These are phyloP conservation scores for Pichia sp. DNA, from an alignment of 1,139 yeast species.

Conservation along the genomic window DNA sequence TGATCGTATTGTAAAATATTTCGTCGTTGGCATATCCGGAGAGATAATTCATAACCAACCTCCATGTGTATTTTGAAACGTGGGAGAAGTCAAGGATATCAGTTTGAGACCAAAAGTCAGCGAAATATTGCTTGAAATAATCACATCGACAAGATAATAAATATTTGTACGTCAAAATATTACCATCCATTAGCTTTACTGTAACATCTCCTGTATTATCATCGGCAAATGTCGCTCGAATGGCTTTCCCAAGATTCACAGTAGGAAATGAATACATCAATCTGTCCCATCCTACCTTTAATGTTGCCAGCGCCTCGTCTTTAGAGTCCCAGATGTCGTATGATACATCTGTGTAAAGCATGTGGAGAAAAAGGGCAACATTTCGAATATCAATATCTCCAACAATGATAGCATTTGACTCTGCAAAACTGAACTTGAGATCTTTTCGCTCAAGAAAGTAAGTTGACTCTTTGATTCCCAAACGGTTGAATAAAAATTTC, in stretches of 20 bases:
- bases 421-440: conserved; percentile 12
- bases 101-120: conserved; percentile 49
- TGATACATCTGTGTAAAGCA: conserved; percentile 44
- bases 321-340: conserved; percentile 40
- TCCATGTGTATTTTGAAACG: conserved; percentile 44
- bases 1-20: conserved; percentile 10
- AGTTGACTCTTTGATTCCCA: conserved; percentile 5
- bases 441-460: conserved; percentile 17
- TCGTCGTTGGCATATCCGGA: conserved; percentile 42
- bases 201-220: conserved; percentile 21
- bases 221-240: conserved; percentile 2
- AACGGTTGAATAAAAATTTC: conserved; percentile 20
- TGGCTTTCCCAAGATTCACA: conserved; percentile 2
- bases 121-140: conserved; percentile 58
- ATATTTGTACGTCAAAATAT: conserved; percentile 42
- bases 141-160: conserved; percentile 55
- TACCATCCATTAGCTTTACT: conserved; percentile 41
- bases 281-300: conserved; percentile 23
- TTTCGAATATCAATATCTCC: conserved; percentile 30
- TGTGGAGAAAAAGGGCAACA: conserved; percentile 38
- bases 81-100: conserved; percentile 37
- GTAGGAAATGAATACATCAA: conserved; percentile 14
- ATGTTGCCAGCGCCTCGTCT: conserved; percentile 19
- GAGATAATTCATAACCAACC: conserved; percentile 49
- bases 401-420: conserved; percentile 13